A percentile compares a stretch with the other conserved stretches of the same genome.
Evolutionary conservation across 1,284 basidiomycete species (phyloP).

Genomic region (Ceratobasidium papillatum): DNA sequence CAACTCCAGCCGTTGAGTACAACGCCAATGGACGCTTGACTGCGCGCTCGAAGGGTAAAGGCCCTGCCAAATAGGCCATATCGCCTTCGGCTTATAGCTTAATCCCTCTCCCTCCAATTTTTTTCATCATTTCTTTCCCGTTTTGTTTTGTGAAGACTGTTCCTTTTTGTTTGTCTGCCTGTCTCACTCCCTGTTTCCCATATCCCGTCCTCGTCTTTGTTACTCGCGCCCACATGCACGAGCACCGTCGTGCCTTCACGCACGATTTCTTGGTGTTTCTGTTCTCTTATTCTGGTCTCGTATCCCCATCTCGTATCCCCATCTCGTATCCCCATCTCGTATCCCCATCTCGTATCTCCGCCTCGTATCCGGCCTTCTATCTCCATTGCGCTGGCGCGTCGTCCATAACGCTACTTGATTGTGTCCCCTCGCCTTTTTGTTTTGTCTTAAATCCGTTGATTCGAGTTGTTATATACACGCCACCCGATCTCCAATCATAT

Average conservation of each 20-base stretch:
- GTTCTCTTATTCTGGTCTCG: background rate
- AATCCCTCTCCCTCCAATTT: background rate
- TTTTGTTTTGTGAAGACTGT: too few species aligned
- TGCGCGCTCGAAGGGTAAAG: constrained; percentile 19
- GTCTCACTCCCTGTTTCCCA: background rate
- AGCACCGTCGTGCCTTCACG: background rate
- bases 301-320: background rate
- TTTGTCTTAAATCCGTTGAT: background rate
- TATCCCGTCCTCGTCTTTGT: background rate
- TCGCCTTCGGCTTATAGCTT: too few species aligned
- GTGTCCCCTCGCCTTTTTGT: background rate
- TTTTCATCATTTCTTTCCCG: background rate
- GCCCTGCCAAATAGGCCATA: background rate
- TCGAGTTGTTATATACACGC: background rate
- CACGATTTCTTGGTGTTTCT: background rate
- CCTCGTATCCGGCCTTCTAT: background rate
- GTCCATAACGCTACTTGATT: background rate
- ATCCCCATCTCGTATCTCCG: background rate
- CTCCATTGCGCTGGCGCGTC: background rate
- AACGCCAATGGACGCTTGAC: background rate
- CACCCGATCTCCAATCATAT: background rate
- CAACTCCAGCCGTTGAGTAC: background rate
- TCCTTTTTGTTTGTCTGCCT: background rate
- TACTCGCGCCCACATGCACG: background rate
- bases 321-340: background rate